These are phyloP conservation scores for Exophiala lecanii-corni DNA, from an alignment of 2,329 filamentous ascomycete genomes.

Conservation along the genomic window DNA sequence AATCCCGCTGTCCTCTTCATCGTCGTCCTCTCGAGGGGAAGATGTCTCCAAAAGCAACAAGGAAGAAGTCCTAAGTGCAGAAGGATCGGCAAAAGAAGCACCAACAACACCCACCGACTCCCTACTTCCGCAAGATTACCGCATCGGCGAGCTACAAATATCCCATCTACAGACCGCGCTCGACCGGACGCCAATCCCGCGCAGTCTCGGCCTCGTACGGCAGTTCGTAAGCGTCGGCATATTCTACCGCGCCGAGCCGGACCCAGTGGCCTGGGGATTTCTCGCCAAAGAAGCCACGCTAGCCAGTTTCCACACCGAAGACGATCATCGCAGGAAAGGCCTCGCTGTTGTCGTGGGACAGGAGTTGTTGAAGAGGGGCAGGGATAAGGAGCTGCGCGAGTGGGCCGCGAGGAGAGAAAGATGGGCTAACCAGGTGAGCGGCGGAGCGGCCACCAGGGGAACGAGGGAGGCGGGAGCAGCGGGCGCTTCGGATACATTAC, in stretches of 20 bases:
- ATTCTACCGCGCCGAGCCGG: conserved; percentile 25
- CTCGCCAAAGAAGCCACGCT: conserved; percentile 36
- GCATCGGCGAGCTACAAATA: conserved; percentile 10
- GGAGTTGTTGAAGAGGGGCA: conserved; percentile 31
- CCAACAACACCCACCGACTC: no score
- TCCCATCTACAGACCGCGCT: conserved; percentile 35
- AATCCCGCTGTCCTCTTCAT: conserved; percentile 15
- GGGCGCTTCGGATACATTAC: no score
- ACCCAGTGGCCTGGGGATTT: conserved; percentile 40
- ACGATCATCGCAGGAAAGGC: conserved; percentile 37
- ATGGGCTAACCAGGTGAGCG: background rate
- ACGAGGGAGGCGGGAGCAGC: no score
- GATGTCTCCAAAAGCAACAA: no score
- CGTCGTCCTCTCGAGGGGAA: background rate
- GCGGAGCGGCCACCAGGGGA: no score
- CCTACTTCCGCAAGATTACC: conserved; percentile 26
- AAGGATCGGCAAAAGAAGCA: background rate
- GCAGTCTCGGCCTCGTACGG: conserved; percentile 32
- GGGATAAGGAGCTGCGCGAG: conserved; percentile 9
- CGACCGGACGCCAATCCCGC: conserved; percentile 37
- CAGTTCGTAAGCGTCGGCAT: conserved; percentile 34
- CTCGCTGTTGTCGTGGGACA: conserved; percentile 32
- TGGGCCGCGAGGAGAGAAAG: conserved; percentile 9
- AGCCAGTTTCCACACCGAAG: conserved; percentile 38
- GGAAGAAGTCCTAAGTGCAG: no score